Evolutionary conservation across 2,329 filamentous ascomycete species (phyloP), one percentile per base, ranked within the genome.

Genomic region (Hirsutella rhossiliensis): DNA sequence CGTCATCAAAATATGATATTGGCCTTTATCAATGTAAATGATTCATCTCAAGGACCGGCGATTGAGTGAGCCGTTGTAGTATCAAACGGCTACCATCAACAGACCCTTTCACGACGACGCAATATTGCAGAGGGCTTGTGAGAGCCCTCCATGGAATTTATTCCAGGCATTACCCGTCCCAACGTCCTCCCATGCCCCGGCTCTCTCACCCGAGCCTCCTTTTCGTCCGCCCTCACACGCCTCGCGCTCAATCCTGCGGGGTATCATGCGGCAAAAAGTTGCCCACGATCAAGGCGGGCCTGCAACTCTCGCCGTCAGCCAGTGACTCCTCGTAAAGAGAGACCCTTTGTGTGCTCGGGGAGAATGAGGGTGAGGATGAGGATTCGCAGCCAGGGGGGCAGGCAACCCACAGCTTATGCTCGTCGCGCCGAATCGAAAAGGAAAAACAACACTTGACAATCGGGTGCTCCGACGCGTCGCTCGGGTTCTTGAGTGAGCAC

Each of bases 381-480:
- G n/a, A n/a, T n/a, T n/a, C n/a, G n/a, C n/a, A n/a, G n/a, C n/a
- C n/a, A n/a, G n/a, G n/a, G n/a, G n/a, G n/a, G n/a, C n/a, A n/a
- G 17, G 9, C 9, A 37, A 62, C 89, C 75, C 68, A 96, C 92
- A 98, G 87, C 59, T 96, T 94, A 64, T 96, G 87, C 48, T 87
- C 86, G 66, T 98, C 92, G 57, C 90, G 80, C 55, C 88, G 80
- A 53, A 98, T 95, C 46, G 90, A 94, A 61, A 98, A 96, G 0
- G 90, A 97, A 64, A 98, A 98, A 62, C 90, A 97, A 62, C 92
- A 98, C 59, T 87, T 84, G 47, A 96, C 82, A 34, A 85, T 80
- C 18, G 83, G 78, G 43, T 83, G 77, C 38, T 78, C 78, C 3
- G 82, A 79, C 47, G 75, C 75, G 42, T 79, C 72, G 50, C 80